Conservation (phyloP, 2,329 filamentous ascomycete species). For the Colletotrichum neosansevieriae region DNA sequence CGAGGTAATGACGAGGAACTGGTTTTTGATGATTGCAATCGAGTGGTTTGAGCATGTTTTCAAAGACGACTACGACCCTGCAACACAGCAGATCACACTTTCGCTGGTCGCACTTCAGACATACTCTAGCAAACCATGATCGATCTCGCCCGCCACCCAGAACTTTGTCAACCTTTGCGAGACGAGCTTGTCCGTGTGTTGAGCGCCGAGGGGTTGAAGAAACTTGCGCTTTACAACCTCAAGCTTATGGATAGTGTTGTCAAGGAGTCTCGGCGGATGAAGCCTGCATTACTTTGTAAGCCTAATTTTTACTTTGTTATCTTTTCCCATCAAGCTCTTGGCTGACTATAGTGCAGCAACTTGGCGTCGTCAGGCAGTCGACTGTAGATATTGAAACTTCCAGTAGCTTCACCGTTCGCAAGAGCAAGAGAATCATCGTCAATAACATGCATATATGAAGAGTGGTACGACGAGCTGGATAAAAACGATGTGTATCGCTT, state of each 20-base stretch:
- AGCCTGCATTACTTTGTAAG: conserved; percentile 41
- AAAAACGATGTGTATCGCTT: conserved; percentile 43
- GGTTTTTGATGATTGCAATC: conserved; percentile 40
- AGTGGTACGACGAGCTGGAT: conserved; percentile 39
- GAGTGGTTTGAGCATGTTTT: conserved; percentile 40
- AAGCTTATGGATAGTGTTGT: conserved; percentile 46
- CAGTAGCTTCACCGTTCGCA: conserved; percentile 42
- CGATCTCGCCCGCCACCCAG: conserved; percentile 42
- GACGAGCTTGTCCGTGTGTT: conserved; percentile 43
- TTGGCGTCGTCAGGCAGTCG: conserved; percentile 33
- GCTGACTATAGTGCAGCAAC: neutral
- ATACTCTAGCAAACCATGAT: conserved; percentile 41
- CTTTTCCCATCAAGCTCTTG: neutral
- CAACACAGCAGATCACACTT: conserved; percentile 40
- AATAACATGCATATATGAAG: conserved; percentile 40
- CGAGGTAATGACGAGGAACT: conserved; percentile 9
- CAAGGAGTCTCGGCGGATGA: conserved; percentile 45
- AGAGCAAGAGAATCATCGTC: conserved; percentile 40
- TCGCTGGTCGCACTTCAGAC: conserved; percentile 44
- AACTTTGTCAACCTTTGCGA: conserved; percentile 42
- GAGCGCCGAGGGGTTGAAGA: conserved; percentile 38
- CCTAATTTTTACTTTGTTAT: no score
- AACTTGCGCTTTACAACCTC: conserved; percentile 42
- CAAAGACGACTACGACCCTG: conserved; percentile 30
- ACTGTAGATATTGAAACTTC: conserved; percentile 39